phyloP scores from a whole-genome alignment of 1,284 basidiomycete genomes.

The Mycena citricolor region DNA sequence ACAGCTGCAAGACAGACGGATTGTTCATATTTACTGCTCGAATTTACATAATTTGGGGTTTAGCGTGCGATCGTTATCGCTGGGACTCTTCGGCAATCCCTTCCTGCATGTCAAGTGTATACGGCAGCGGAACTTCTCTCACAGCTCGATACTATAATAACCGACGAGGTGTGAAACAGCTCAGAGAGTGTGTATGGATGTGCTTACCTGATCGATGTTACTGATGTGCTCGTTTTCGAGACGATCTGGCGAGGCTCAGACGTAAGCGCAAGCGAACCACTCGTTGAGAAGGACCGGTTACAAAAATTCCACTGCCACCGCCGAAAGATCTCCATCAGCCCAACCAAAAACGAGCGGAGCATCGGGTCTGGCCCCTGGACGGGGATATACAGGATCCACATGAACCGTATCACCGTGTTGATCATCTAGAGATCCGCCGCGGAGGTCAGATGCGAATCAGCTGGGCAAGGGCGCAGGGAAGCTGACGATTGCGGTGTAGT shows the following conservation, averaged over 20 bases:
- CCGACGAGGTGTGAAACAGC: no score
- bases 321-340: slow-evolving; percentile 75
- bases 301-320: slow-evolving; percentile 94
- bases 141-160: no score
- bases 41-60: no score
- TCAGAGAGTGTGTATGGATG: no score
- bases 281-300: slow-evolving; percentile 37
- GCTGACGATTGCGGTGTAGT: slow-evolving; percentile 72
- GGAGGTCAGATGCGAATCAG: background rate
- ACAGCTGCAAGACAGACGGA: no score
- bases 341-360: slow-evolving; percentile 69
- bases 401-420: slow-evolving; percentile 77
- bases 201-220: slow-evolving; percentile 84
- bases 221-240: slow-evolving; percentile 87
- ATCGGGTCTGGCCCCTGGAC: slow-evolving; percentile 46
- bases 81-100: no score
- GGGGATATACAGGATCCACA: slow-evolving; percentile 82
- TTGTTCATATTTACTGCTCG: no score
- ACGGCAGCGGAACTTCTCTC: no score
- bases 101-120: no score
- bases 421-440: slow-evolving; percentile 53
- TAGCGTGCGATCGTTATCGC: no score
- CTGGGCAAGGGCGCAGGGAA: background rate
- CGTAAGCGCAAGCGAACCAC: background rate
- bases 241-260: slow-evolving; percentile 59